Base-by-base conservation (phyloP, 169 alveolate species). In the Perkinsus marinus region DNA sequence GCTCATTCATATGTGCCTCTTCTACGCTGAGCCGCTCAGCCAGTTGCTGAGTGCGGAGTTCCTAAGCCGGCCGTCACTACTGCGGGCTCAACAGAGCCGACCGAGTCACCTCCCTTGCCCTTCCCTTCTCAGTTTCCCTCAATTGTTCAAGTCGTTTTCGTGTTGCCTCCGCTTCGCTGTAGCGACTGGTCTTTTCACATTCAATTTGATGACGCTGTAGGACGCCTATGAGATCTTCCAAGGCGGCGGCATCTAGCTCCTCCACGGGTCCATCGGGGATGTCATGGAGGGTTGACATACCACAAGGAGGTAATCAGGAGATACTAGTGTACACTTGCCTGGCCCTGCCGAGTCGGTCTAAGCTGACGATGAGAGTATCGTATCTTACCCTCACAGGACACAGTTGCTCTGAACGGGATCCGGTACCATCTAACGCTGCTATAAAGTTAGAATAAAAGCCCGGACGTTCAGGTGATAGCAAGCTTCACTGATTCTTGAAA, bases 1-100 rank as follows among this genome's bases (percentile, higher is more conserved):
- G 91, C 91, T 89, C 91, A 30, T 89, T 89, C 91, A 89, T 89
- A 38, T 89, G 91, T 17, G 91, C 91, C 34, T 89, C 91, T 37
- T 89, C 91, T 7, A 89, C 91, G 46, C 68, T 41, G 13, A 89
- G 43, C 17, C 91, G 46, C 68, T 89, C 91, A 5, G 91, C 91
- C 46, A 89, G 68, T 38, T 89, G 91, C 46, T 89, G 91, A 13
- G 79, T 57, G 26, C 79, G 26, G 37, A 57, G 34, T 57, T 57
- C 79, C 79, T 57, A 57, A 57, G 79, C 30, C 79, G 79, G 7
- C 5, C 26, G 3, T 7, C 3, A 30, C 79, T 57, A 13, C 79
- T 13, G 36, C 5, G 79, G 3, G 46, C 46, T 6, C 3, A 41
- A 10, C 19, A 3, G 46, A 41, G 10, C 3, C 91, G 91, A 89